Evolutionary conservation across 345 rosid species (phyloP).

Genomic region (Camelina laxa): DNA sequence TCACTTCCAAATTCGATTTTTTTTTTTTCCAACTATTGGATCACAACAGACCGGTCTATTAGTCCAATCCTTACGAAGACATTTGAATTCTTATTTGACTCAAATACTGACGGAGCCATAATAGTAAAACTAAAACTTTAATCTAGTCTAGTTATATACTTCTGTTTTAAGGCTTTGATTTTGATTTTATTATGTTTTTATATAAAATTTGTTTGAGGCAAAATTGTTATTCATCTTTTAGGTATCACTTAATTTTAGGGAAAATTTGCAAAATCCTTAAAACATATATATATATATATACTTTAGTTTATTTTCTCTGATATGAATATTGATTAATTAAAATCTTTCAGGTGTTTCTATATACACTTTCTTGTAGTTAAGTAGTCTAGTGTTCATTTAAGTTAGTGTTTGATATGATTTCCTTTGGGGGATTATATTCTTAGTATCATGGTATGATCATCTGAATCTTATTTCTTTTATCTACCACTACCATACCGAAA

Average conservation of each 20-base stretch:
- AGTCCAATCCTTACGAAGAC: no score
- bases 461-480: conserved; percentile 34
- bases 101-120: background rate
- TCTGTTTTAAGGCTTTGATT: background rate
- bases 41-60: no score
- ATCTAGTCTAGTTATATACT: background rate
- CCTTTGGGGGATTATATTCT: conserved; percentile 2
- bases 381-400: background rate
- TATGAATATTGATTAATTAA: background rate
- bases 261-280: no score
- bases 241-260: background rate
- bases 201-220: background rate
- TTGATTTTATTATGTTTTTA: background rate
- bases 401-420: conserved; percentile 10
- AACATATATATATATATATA: no score
- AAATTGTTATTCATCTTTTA: background rate
- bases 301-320: conserved; percentile 24
- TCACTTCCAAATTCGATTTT: conserved; percentile 13
- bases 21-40: no score
- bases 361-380: background rate
- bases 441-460: background rate
- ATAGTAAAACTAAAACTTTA: background rate
- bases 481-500: conserved; percentile 33
- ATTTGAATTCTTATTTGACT: background rate
- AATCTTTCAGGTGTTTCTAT: background rate